Base-by-base conservation (phyloP, 2,329 filamentous ascomycete genomes). In the Talaromyces funiculosus region DNA sequence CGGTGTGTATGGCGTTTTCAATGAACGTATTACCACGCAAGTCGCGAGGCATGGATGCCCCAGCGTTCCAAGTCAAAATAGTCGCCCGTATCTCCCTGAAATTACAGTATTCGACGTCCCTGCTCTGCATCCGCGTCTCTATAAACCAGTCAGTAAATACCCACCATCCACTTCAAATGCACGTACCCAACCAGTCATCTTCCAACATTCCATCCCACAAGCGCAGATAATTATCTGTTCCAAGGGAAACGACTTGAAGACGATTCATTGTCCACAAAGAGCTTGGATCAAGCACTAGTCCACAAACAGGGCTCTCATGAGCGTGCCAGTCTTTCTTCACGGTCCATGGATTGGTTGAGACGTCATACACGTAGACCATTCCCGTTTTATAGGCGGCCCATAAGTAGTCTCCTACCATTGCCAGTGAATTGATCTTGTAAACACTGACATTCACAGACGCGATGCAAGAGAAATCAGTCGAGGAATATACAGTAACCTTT, bases 351-450 rank as follows among this genome's bases (percentile, higher is more conserved):
- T 84, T 86, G 31, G 85, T 83, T 9, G 80, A 84, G 10, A 90
- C 89, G 72, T 99, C 92, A 74, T 97, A 99, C 7, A 97, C 89
- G 68, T 91, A 94, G 33, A 96, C 86, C 82, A 89, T 96, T 16
- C 94, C 94, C 0, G 90, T 97, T 72, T 93, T 97, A 77, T 92
- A 97, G 2, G 88, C 93, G 29, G 92, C 91, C 94, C 94, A 99
- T 0, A 99, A 80, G 68, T 90, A 84, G 62, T 87, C 84, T 4
- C 92, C 92, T 3, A 92, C 89, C 8, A 91, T 90, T 2, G 87
- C 85, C 58, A 99, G 79, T 37, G 89, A 87, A 71, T 92, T 96
- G 74, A 99, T 96, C 75, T 97, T 97, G 82, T 95, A 97, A 14
- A 92, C 84, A 73, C 92, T 97, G 67, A 97, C 84, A 68, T 86